phyloP scores from a whole-genome alignment of 345 rosid genomes.

The Hypericum androsaemum region DNA sequence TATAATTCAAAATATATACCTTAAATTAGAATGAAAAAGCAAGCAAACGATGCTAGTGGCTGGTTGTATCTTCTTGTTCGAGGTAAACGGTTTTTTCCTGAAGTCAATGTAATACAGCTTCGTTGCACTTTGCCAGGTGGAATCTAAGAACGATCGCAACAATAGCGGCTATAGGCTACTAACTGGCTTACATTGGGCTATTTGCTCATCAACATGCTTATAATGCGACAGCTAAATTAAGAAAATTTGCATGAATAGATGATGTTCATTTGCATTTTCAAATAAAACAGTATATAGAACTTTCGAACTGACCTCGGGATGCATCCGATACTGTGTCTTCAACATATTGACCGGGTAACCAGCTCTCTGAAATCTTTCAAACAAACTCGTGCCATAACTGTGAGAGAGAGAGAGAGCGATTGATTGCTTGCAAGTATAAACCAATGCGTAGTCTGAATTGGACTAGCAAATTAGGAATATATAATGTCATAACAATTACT shows the following conservation, averaged over 20 bases:
- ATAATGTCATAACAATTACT: background rate
- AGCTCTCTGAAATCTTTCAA: constrained; percentile 90
- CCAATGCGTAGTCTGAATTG: constrained; percentile 1
- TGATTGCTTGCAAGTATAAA: background rate
- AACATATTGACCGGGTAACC: constrained; percentile 94
- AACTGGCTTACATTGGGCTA: no score
- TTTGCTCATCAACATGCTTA: no score
- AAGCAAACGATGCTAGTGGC: no score
- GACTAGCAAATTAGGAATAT: background rate
- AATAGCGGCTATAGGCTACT: no score
- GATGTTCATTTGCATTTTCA: no score
- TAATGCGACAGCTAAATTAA: background rate
- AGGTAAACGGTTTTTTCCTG: no score
- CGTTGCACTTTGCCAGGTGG: no score
- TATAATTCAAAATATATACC: constrained; percentile 15
- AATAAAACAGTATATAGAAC: no score
- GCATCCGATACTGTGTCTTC: constrained; percentile 92
- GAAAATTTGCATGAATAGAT: constrained; percentile 2
- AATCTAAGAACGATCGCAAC: no score
- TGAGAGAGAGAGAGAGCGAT: constrained; percentile 8
- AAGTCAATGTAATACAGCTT: no score
- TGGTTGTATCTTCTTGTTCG: no score
- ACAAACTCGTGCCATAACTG: constrained; percentile 89
- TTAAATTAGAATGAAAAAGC: background rate
- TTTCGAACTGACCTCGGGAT: constrained; percentile 61